A percentile compares a stretch with the other conserved stretches of the same genome.
phyloP scores from a whole-genome alignment of 208 protist genomes.

The Leishmania amazonensis region DNA sequence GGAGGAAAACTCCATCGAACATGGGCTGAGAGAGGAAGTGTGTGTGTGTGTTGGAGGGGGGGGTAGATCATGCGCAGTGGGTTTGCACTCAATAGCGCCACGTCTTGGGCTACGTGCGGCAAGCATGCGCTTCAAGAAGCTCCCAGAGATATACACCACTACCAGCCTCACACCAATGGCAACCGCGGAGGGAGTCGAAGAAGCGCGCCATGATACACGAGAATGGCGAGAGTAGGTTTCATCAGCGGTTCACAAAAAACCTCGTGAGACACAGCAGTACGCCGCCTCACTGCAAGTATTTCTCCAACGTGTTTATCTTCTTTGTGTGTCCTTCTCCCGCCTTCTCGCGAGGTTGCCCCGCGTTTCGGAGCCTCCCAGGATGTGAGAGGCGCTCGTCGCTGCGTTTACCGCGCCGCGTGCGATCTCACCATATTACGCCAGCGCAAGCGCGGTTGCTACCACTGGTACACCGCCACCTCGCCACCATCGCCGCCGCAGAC shows the following conservation, averaged over 20 bases:
- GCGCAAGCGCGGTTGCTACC: slow-evolving; percentile 15
- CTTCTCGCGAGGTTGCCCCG: neutral
- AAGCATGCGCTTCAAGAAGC: neutral
- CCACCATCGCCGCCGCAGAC: slow-evolving; percentile 38
- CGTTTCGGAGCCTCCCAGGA: neutral
- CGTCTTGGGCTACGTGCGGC: neutral
- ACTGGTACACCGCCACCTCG: slow-evolving; percentile 36
- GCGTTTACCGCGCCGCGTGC: neutral
- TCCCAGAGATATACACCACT: neutral
- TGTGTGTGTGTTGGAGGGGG: neutral
- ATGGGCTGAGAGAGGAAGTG: neutral
- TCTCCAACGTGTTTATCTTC: neutral
- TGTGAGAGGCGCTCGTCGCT: neutral
- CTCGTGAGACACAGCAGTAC: neutral
- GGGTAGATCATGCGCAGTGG: neutral
- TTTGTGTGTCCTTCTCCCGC: neutral
- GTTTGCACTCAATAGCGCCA: neutral
- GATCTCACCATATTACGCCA: neutral
- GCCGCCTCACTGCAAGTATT: neutral
- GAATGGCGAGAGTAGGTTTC: neutral
- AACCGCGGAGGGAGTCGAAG: neutral
- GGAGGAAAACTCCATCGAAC: neutral
- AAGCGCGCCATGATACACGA: neutral
- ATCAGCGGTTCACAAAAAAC: neutral
- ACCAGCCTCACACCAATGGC: neutral